Conservation (phyloP, 225 moss, liverwort and hornwort genomes). For the Ulota crispa region DNA sequence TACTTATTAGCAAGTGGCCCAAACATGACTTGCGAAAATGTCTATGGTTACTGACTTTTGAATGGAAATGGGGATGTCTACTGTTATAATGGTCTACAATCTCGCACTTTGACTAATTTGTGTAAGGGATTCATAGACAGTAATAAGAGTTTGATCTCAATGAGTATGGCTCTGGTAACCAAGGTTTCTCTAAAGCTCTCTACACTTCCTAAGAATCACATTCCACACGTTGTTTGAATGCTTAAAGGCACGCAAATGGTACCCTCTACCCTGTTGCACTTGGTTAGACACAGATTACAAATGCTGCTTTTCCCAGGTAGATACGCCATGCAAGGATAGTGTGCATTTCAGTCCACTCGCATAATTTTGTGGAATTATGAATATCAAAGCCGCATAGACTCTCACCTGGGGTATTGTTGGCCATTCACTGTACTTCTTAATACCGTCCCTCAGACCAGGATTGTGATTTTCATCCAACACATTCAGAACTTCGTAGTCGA, state of each 20-base stretch:
- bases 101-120: not conserved
- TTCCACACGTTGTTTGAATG: not conserved
- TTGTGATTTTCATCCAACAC: conserved; percentile 91
- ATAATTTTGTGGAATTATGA: not conserved
- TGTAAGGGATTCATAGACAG: not conserved
- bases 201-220: not conserved
- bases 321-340: not conserved
- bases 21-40: not conserved
- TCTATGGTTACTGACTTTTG: not conserved
- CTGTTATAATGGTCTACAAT: not conserved
- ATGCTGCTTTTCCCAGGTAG: not conserved
- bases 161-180: not conserved
- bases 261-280: not conserved
- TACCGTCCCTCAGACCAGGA: conserved; percentile 76
- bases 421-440: conserved; percentile 90
- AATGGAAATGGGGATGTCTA: not conserved
- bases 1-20: not conserved
- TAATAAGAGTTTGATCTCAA: not conserved
- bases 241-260: not conserved
- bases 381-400: not conserved
- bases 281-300: not conserved
- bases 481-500: conserved; percentile 88
- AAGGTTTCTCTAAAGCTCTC: not conserved
- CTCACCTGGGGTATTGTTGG: conserved; percentile 89
- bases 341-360: not conserved